Evolutionary conservation across 768 basidiomycete species (phyloP).

Genomic region (Rhodotorula toruloides): DNA sequence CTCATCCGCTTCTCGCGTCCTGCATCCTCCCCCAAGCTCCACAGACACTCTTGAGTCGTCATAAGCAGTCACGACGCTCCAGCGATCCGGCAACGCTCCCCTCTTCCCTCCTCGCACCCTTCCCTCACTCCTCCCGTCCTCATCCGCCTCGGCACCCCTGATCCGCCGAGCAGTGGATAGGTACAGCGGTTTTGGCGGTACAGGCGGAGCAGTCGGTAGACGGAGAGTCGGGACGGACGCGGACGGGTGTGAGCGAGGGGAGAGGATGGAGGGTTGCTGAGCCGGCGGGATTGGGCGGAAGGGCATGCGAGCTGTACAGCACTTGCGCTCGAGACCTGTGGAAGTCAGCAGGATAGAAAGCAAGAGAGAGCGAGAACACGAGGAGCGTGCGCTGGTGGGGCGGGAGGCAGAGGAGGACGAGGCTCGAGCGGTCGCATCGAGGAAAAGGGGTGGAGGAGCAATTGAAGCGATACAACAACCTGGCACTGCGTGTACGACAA

Average conservation of each 20-base stretch:
- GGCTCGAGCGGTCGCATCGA: background rate
- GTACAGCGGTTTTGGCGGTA: conserved; percentile 32
- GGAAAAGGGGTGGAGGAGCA: no score
- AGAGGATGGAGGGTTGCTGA: background rate
- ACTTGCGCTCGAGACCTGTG: background rate
- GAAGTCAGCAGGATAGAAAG: background rate
- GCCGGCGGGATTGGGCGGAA: conserved; percentile 10
- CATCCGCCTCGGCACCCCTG: background rate
- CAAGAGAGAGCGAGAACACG: background rate
- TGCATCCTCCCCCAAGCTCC: no score
- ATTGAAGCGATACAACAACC: background rate
- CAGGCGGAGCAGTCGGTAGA: conserved; percentile 13
- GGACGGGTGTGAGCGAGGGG: background rate
- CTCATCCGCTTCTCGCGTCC: no score
- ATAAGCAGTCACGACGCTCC: background rate
- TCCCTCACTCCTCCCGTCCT: background rate
- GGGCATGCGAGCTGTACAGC: no score
- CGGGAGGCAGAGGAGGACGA: background rate
- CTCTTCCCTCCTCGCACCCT: background rate
- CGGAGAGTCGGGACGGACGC: conserved; percentile 4
- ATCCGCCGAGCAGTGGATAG: conserved; percentile 5
- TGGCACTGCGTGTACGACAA: no score
- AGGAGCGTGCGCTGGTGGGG: background rate
- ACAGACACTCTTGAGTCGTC: no score
- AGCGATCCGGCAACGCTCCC: background rate